Evolutionary conservation across 2,329 filamentous ascomycete genomes (phyloP).

Genomic region (Fusarium acutatum): DNA sequence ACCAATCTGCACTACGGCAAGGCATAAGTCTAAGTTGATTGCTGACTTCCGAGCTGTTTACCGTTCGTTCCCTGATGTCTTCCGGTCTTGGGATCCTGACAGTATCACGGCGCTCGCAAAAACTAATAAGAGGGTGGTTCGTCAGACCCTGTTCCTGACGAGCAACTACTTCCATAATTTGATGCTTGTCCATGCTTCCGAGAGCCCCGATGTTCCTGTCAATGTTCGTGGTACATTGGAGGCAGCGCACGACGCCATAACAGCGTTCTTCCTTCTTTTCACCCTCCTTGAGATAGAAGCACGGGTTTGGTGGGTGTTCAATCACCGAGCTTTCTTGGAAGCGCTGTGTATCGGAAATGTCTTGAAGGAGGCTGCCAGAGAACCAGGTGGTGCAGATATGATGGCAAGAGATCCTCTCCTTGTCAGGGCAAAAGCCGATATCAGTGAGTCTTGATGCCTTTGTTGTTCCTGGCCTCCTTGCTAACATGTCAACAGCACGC

Average conservation of each 20-base stretch:
- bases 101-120: slow-evolving; percentile 65
- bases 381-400: slow-evolving; percentile 56
- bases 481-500: slow-evolving; percentile 51
- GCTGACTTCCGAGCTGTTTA: slow-evolving; percentile 76
- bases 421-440: slow-evolving; percentile 67
- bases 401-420: slow-evolving; percentile 65
- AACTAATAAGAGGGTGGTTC: slow-evolving; percentile 71
- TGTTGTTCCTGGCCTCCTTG: not conserved
- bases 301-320: slow-evolving; percentile 85
- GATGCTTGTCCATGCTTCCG: slow-evolving; percentile 79
- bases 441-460: slow-evolving; percentile 56
- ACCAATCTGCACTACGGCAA: slow-evolving; percentile 73
- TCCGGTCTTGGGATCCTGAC: slow-evolving; percentile 73
- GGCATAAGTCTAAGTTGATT: slow-evolving; percentile 75
- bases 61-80: slow-evolving; percentile 74
- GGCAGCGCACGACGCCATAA: slow-evolving; percentile 78
- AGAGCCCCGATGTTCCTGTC: slow-evolving; percentile 69
- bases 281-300: slow-evolving; percentile 74
- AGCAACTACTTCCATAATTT: slow-evolving; percentile 86
- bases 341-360: slow-evolving; percentile 73
- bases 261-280: slow-evolving; percentile 78
- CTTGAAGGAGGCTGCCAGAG: slow-evolving; percentile 59
- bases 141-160: slow-evolving; percentile 81
- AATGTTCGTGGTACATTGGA: slow-evolving; percentile 77
- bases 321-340: slow-evolving; percentile 82